These are phyloP conservation scores for Aspergillus olivimuriae DNA, from an alignment of 495 filamentous ascomycete species.

Conservation along the genomic window DNA sequence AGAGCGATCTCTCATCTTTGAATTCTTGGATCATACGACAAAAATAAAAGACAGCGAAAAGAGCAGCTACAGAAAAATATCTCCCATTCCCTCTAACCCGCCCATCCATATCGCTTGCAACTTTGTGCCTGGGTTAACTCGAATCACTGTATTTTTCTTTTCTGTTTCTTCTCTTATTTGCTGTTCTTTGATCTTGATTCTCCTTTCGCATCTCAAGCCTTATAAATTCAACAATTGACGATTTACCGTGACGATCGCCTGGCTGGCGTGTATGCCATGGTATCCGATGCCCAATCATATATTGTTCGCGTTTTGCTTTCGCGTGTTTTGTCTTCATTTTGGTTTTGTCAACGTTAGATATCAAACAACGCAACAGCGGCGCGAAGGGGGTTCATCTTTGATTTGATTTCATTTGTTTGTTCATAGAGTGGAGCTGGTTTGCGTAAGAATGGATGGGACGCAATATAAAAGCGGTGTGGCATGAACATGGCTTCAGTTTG, in stretches of 20 bases:
- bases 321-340: conserved; percentile 2
- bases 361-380: conserved; percentile 10
- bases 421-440: too few species aligned
- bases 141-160: conserved; percentile 4
- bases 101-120: too few species aligned
- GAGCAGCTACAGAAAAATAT: too few species aligned
- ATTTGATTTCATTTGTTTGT: too few species aligned
- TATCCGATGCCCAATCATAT: not conserved
- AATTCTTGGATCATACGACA: conserved; percentile 17
- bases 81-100: too few species aligned
- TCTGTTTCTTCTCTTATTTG: not conserved
- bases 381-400: conserved; percentile 5
- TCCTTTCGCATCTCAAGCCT: conserved; percentile 1
- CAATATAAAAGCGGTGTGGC: too few species aligned
- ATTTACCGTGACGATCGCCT: not conserved
- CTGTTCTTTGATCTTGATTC: not conserved
- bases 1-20: conserved; percentile 15
- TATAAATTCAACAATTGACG: conserved; percentile 3
- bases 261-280: not conserved
- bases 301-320: conserved; percentile 1
- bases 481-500: too few species aligned
- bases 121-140: too few species aligned
- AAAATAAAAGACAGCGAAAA: too few species aligned
- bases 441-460: too few species aligned
- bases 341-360: conserved; percentile 10